Evolutionary conservation across 805 yeast genomes (phyloP), one percentile per base, ranked within the genome.

Genomic region (Candida ficus): DNA sequence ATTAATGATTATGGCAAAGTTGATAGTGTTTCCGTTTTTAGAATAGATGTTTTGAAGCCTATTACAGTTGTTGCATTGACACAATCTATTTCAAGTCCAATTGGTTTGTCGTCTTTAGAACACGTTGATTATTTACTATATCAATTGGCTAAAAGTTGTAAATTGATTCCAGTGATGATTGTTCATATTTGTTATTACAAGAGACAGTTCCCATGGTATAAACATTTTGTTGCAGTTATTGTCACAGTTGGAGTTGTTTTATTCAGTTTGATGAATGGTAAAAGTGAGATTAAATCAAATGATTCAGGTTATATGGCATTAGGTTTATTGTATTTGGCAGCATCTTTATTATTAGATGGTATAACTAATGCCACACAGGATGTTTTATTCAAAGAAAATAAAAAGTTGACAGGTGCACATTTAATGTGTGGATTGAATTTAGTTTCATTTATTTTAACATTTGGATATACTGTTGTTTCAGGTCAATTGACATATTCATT

Each of bases 311-410:
- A 66, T 17, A 55, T 67, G 0, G 21, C 39, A 0, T 54, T 76
- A 18, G 99, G 99, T 0, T 63, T 87, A 48, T 50, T 61, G 0
- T 73, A 82, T 42, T 67, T 91, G 29, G 48, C 66, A 0, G 60
- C 65, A 1, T 84, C 93, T 29, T 72, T 93, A 60, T 61, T 91
- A 16, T 67, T 93, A 23, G 99, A 91, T 60, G 99, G 99, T 1
- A 66, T 90, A 42, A 90, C 95, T 18, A 93, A 91, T 63, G 85
- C 96, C 3, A 81, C 96, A 0, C 99, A 91, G 61, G 99, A 91
- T 63, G 79, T 82, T 42, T 61, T 93, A 58, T 83, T 91, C 60
- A 74, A 74, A 43, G 52, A 63, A 7, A 67, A 69, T 38, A 58
- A 54, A 22, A 53, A 57, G 18, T 65, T 90, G 32, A 79, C 93